These are phyloP conservation scores for Penicillium sp. DNA, from an alignment of 2,329 filamentous ascomycete genomes.

Conservation along the genomic window DNA sequence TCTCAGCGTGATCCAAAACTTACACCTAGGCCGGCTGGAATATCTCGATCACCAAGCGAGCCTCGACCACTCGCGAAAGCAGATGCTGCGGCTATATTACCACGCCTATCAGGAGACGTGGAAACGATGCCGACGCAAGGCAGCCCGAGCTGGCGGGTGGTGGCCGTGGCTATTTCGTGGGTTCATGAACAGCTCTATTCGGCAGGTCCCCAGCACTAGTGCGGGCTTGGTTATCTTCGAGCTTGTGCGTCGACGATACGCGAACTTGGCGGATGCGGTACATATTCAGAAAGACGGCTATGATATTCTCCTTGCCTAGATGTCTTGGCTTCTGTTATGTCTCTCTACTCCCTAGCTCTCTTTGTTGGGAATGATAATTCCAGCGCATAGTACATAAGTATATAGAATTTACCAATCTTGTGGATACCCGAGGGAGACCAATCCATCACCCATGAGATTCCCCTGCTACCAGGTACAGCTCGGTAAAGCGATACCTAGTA, in stretches of 20 bases:
- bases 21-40: slow-evolving; percentile 60
- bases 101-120: slow-evolving; percentile 61
- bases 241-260: slow-evolving; percentile 60
- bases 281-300: slow-evolving; percentile 60
- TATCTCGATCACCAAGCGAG: slow-evolving; percentile 56
- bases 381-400: too few species aligned
- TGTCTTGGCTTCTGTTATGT: not conserved
- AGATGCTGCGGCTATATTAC: slow-evolving; percentile 56
- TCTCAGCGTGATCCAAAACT: slow-evolving; percentile 56
- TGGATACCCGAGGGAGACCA: slow-evolving; percentile 5
- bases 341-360: not conserved
- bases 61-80: slow-evolving; percentile 39
- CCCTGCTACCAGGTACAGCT: too few species aligned
- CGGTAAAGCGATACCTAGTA: too few species aligned
- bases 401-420: not conserved
- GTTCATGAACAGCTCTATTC: slow-evolving; percentile 56
- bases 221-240: slow-evolving; percentile 65
- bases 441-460: too few species aligned
- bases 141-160: slow-evolving; percentile 54
- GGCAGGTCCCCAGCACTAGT: slow-evolving; percentile 62
- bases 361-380: too few species aligned
- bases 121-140: slow-evolving; percentile 52
- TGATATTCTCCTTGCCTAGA: slow-evolving; percentile 55
- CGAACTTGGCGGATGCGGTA: slow-evolving; percentile 51
- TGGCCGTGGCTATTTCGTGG: slow-evolving; percentile 56